Evolutionary conservation across 2,329 filamentous ascomycete species (phyloP).

Genomic region (Fusarium mexicanum): DNA sequence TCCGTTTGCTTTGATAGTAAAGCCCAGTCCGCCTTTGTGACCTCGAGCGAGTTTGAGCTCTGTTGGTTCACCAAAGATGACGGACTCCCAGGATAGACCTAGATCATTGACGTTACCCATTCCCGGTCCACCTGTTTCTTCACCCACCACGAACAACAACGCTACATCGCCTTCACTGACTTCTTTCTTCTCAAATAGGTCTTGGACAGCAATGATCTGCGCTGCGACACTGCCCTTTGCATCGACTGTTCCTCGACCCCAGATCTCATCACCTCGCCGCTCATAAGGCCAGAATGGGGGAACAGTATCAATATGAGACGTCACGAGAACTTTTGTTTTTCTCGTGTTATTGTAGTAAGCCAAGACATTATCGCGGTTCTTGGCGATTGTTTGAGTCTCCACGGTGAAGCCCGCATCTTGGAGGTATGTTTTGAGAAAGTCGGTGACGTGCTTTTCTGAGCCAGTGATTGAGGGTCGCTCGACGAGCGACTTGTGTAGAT

Average conservation of each 20-base stretch:
- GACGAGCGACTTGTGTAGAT: not conserved
- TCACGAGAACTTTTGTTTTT: not conserved
- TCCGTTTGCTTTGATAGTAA: not conserved
- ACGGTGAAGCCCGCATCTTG: not conserved
- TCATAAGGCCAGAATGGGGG: conserved; percentile 7
- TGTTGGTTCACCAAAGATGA: conserved; percentile 5
- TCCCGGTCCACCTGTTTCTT: not conserved
- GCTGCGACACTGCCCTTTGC: not conserved
- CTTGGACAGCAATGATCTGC: not conserved
- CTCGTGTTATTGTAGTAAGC: not conserved
- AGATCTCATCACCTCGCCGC: conserved; percentile 4
- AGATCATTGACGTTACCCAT: not conserved
- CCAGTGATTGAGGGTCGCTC: not conserved
- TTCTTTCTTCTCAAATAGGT: rapidly evolving
- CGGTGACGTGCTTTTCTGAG: not conserved
- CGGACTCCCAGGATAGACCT: not conserved
- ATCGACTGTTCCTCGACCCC: conserved; percentile 1
- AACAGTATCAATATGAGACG: conserved; percentile 9
- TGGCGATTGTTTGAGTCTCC: not conserved
- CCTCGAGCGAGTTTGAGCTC: conserved; percentile 4
- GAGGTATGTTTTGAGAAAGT: conserved; percentile 1
- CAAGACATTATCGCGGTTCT: not conserved
- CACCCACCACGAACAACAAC: not conserved
- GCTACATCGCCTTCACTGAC: not conserved
- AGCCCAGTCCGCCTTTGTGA: not conserved